Base-by-base conservation (phyloP, 192 early-diverging fungal genomes). In the Piromyces finnis region DNA sequence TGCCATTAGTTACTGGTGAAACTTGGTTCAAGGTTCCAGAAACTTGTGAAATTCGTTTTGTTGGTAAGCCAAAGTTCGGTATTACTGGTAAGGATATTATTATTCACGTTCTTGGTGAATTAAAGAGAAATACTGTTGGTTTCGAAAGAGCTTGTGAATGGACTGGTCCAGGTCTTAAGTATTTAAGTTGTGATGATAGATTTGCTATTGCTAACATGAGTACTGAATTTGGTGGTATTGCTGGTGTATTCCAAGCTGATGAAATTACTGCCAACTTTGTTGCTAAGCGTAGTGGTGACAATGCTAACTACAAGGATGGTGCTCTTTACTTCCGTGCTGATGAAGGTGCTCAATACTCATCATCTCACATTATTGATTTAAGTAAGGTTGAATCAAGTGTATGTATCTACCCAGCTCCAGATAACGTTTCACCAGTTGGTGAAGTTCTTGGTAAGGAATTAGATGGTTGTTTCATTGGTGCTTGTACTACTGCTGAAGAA, bases 211-310 rank as follows among this genome's bases (percentile, higher is more conserved):
- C 93, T 83, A 93, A 93, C 87, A 94, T 94, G 93, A 88, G 91
- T 81, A 94, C 93, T 79, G 93, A 94, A 85, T 94, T 94, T 89
- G 93, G 93, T 80, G 93, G 91, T 79, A 94, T 94, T 85, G 93
- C 93, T 78, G 93, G 93, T 77, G 93, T 94, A 81, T 94, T 90
- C 84, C 92, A 90, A 84, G 90, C 89, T 35, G 91, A 93, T 80
- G 89, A 91, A 87, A 87, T 88, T 81, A 94, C 92, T 18, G 92
- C 93, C 26, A 88, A 91, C 5, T 94, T 87, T 80, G 86, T 93
- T 82, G 85, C 87, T 81, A 90, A 92, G 86, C 90, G 94, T 86
- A 7, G 5, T 68, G 51, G 51, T 68, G 91, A 90, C 83, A 90
- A 91, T 82, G 88, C 88, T 80, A 86, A 87, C 81, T 88, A 92